phyloP scores from a whole-genome alignment of 768 basidiomycete species.

The Coprinopsis marcescibilis region DNA sequence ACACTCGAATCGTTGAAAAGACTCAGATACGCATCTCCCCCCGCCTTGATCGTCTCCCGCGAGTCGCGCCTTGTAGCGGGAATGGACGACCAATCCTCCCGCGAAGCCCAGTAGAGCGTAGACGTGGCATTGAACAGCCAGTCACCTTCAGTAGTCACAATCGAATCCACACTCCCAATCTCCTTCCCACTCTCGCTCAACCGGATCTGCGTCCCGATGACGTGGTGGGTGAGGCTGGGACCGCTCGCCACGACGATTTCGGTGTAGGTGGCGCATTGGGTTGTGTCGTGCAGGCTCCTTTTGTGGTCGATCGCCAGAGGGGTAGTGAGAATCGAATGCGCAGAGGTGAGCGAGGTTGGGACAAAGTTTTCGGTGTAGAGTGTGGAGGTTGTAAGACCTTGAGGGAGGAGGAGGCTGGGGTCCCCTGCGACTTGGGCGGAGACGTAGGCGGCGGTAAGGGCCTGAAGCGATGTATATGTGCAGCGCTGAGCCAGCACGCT shows the following conservation, averaged over 20 bases:
- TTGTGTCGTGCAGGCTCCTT: neutral
- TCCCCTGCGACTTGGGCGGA: neutral
- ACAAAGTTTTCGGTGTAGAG: conserved; percentile 6
- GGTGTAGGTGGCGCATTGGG: conserved; percentile 3
- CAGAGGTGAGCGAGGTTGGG: neutral
- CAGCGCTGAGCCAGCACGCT: no score
- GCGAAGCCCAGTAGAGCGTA: neutral
- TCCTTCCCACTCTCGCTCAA: neutral
- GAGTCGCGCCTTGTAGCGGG: neutral
- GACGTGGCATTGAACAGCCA: conserved; percentile 1
- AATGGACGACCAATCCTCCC: neutral
- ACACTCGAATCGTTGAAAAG: neutral
- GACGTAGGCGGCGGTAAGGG: neutral
- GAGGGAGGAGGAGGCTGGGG: neutral
- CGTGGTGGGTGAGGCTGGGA: neutral
- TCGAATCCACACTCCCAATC: neutral
- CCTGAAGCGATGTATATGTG: no score
- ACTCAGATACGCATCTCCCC: neutral
- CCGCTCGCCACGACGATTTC: neutral
- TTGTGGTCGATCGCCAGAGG: conserved; percentile 1
- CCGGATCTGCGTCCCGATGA: conserved; percentile 1
- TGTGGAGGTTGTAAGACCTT: neutral
- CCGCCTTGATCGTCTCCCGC: neutral
- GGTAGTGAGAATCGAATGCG: neutral
- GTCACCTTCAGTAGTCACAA: neutral